Conservation (phyloP, 2,329 filamentous ascomycete genomes). For the Ophiosphaerella korrae region DNA sequence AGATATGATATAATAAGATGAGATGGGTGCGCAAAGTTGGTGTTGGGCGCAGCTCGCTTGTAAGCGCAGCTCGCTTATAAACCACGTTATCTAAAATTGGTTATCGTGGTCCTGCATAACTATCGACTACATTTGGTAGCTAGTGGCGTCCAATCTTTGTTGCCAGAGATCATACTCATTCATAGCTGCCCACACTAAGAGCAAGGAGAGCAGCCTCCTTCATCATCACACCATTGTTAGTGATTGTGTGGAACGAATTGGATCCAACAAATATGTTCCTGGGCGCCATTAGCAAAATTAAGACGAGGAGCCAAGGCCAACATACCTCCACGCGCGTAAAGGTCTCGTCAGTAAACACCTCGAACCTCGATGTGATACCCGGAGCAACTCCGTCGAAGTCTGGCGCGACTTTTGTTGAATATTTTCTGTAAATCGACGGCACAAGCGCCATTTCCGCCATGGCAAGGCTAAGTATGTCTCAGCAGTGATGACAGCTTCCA, state of each 20-base stretch:
- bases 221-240: neutral
- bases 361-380: conserved; percentile 50
- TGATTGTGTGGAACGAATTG: conserved; percentile 1
- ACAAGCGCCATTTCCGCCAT: conserved; percentile 58
- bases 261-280: conserved; percentile 13
- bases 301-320: neutral
- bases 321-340: conserved; percentile 21
- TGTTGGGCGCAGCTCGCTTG: no score
- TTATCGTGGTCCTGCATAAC: no score
- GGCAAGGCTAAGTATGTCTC: conserved; percentile 38
- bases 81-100: no score
- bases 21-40: no score
- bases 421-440: conserved; percentile 53
- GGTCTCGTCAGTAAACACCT: conserved; percentile 48
- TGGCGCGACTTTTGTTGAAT: conserved; percentile 26
- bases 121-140: no score
- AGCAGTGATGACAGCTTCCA: conserved; percentile 1
- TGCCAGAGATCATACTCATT: no score
- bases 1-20: no score
- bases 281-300: neutral
- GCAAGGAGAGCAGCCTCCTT: neutral
- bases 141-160: no score
- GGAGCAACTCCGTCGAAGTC: conserved; percentile 43
- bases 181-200: no score
- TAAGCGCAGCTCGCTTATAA: no score